phyloP scores from a whole-genome alignment of 805 yeast genomes.

The Monosporozyma yasuniensis region DNA sequence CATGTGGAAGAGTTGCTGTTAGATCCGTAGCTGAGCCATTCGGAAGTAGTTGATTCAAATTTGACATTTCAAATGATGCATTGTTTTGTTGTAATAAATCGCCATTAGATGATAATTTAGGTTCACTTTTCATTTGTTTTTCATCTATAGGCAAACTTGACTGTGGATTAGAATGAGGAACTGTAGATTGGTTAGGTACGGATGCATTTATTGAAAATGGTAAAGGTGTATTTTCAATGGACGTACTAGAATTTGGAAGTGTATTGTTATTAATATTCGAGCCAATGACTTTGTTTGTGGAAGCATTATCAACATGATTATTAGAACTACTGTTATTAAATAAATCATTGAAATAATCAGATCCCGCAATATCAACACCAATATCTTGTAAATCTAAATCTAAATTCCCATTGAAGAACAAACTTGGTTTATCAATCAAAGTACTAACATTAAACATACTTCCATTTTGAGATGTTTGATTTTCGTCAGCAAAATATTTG shows the following conservation, averaged over 20 bases:
- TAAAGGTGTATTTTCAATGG: not conserved
- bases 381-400: conserved; percentile 14
- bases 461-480: not conserved
- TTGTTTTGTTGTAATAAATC: not conserved
- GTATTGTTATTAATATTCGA: not conserved
- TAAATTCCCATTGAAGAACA: conserved; percentile 15
- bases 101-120: not conserved
- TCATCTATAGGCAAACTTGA: not conserved
- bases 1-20: not conserved
- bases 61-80: conserved; percentile 11
- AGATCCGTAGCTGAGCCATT: not conserved
- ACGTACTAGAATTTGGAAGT: not conserved
- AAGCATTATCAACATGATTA: not conserved
- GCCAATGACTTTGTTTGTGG: not conserved
- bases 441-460: conserved; percentile 20
- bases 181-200: not conserved
- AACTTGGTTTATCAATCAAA: conserved; percentile 24
- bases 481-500: conserved; percentile 4
- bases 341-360: conserved; percentile 21
- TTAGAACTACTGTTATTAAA: conserved; percentile 6
- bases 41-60: conserved; percentile 11
- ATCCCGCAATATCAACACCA: conserved; percentile 13
- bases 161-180: not conserved
- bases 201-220: not conserved
- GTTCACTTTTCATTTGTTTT: not conserved